These are phyloP conservation scores for Cytospora piceicola DNA, from an alignment of 2,329 filamentous ascomycete species.

Conservation along the genomic window DNA sequence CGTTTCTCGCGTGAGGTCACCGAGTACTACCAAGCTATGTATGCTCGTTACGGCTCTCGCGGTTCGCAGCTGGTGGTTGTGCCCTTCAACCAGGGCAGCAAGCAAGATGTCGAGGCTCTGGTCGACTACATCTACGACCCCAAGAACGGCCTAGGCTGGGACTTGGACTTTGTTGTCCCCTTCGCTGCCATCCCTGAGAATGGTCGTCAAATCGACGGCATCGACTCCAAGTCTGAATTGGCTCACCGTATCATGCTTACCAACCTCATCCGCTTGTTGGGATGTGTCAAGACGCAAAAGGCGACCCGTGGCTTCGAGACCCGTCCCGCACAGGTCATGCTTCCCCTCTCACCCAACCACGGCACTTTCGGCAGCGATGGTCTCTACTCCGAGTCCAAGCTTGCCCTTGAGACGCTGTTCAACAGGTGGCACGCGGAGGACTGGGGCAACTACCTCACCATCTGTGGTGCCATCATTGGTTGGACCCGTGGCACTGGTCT, in stretches of 20 bases:
- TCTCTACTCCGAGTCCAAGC: conserved; percentile 97
- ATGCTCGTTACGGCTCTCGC: conserved; percentile 88
- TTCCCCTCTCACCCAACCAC: conserved; percentile 96
- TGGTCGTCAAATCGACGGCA: conserved; percentile 92
- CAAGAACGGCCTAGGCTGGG: conserved; percentile 97
- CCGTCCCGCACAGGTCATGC: conserved; percentile 91
- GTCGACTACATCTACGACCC: conserved; percentile 95
- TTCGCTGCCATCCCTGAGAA: conserved; percentile 98
- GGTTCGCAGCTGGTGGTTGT: conserved; percentile 97
- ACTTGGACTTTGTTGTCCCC: conserved; percentile 92
- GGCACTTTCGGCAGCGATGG: conserved; percentile 98
- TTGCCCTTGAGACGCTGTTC: conserved; percentile 95
- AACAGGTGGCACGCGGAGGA: conserved; percentile 98
- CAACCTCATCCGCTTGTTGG: conserved; percentile 89
- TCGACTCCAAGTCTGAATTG: conserved; percentile 97
- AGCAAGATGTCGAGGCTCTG: conserved; percentile 94
- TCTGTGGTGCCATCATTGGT: conserved; percentile 97
- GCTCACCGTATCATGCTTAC: conserved; percentile 99
- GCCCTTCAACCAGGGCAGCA: conserved; percentile 98
- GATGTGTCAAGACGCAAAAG: conserved; percentile 90
- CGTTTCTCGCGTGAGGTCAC: conserved; percentile 97
- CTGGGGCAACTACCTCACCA: conserved; percentile 97
- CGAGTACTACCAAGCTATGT: conserved; percentile 99
- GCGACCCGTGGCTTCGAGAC: conserved; percentile 86
- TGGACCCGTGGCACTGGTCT: conserved; percentile 98